phyloP scores from a whole-genome alignment of 1,284 basidiomycete genomes.

The Ceratobasidium sp. region DNA sequence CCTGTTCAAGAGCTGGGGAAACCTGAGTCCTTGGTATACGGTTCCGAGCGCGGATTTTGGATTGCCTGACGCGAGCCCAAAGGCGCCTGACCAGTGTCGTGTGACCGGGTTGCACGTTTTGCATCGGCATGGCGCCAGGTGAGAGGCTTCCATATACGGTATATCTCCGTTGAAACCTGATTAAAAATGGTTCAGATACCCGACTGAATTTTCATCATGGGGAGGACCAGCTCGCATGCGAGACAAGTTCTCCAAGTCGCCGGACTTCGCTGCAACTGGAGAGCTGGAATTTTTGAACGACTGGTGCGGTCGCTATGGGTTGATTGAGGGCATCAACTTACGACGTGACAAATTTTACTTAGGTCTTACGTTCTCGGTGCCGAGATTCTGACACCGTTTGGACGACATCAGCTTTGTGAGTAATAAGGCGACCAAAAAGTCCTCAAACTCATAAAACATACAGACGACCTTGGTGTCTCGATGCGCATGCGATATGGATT shows the following conservation, averaged over 20 bases:
- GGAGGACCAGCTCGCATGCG: conserved; percentile 54
- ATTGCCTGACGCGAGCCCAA: conserved; percentile 56
- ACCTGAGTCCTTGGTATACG: conserved; percentile 61
- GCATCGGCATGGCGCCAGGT: conserved; percentile 62
- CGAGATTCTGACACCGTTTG: conserved; percentile 65
- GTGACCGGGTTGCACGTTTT: conserved; percentile 61
- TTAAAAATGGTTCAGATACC: conserved; percentile 53
- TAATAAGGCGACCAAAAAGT: neutral
- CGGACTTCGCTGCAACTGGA: conserved; percentile 55
- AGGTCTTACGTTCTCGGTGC: conserved; percentile 61
- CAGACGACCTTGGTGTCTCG: conserved; percentile 49
- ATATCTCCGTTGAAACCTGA: neutral
- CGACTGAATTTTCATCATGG: conserved; percentile 50
- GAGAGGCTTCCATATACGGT: neutral
- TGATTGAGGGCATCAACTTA: conserved; percentile 62
- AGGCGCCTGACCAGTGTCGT: conserved; percentile 60
- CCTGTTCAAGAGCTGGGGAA: conserved; percentile 63
- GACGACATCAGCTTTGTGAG: conserved; percentile 59
- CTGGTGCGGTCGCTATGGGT: conserved; percentile 55
- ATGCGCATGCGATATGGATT: conserved; percentile 54
- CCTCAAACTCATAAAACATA: too few species aligned
- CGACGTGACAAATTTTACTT: conserved; percentile 49
- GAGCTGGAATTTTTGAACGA: conserved; percentile 62
- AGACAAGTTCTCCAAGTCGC: conserved; percentile 52
- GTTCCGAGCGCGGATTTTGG: conserved; percentile 60